A percentile compares a stretch with the other conserved stretches of the same genome.
Evolutionary conservation across 2,329 filamentous ascomycete species (phyloP).

Genomic region (Talaromyces sp.): DNA sequence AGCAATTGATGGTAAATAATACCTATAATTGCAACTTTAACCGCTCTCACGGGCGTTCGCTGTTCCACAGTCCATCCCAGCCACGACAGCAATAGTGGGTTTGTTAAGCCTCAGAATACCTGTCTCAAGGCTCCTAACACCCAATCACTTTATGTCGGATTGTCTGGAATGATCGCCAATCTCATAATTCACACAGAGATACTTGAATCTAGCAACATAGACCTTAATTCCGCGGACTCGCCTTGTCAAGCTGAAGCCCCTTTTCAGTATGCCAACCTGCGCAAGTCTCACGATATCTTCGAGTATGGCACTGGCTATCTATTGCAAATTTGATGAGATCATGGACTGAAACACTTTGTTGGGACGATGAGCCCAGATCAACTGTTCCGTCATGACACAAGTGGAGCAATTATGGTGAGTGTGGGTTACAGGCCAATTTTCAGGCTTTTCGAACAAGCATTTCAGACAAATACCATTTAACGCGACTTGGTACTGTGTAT

Average conservation of each 20-base stretch:
- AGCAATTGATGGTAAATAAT: background rate
- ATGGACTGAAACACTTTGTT: background rate
- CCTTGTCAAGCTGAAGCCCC: background rate
- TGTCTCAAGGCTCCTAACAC: background rate
- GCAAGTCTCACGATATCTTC: background rate
- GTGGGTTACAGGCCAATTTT: background rate
- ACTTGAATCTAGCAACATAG: background rate
- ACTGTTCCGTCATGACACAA: background rate
- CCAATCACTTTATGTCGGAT: background rate
- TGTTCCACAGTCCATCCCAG: background rate
- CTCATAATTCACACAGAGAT: background rate
- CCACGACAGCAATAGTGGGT: conserved; percentile 9
- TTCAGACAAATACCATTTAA: background rate
- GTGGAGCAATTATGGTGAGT: background rate
- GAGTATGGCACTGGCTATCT: background rate
- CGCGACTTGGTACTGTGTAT: background rate
- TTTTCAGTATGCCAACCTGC: background rate
- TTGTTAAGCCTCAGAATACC: background rate
- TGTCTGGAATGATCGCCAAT: background rate
- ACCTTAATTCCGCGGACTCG: background rate
- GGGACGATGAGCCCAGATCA: background rate
- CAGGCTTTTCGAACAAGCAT: background rate
- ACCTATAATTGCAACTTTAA: background rate
- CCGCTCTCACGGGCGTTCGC: background rate
- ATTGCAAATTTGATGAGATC: background rate